Base-by-base conservation (phyloP, 2,329 filamentous ascomycete genomes). In the Fusarium sp. region DNA sequence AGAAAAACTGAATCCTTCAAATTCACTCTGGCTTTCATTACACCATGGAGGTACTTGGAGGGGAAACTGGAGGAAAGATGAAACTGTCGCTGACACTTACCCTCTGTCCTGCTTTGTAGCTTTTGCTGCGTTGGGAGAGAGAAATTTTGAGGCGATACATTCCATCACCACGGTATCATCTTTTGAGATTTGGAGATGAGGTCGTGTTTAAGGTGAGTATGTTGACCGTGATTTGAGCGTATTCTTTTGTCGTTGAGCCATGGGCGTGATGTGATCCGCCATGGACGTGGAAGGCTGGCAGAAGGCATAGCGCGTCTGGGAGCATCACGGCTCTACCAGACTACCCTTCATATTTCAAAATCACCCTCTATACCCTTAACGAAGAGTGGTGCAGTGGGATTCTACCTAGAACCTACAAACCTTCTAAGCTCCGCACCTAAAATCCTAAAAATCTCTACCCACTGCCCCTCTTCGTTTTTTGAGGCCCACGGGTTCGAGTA, bases 11-110 rank as follows among this genome's bases (percentile, higher is more conserved):
- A 58, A 83, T 85, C 84, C 84, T 85, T 83, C 87, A 85, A 87
- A 91, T 92, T 91, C 89, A 91, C 89, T 91, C 88, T 87, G 85
- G 83, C 80, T 82, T 86, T 84, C 82, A 81, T 80, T 82, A 77
- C 79, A 80, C 81, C 78, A 82, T 83, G 86, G 83, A 85, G 83
- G 82, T 76, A 66, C 70, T 79, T 83, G 85, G 89, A 91, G 88
- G 89, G 89, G 89, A 91, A 91, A 91, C 82, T 86, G 88, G 85
- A 88, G 88, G 89, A 89, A 76, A 92, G 89, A 90, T 73, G 58
- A 72, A 78, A 78, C 46, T 61, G 69, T 79, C 82, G 80, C 78
- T 78, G 79, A 80, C 46, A 65, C 83, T 85, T 85, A 84, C 84
- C 83, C 79, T 84, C 79, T 84, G 81, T 75, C 77, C 80, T 80